Conservation (phyloP, 108 stramenopile species). For the Pseudonitzschia delicatissima region DNA sequence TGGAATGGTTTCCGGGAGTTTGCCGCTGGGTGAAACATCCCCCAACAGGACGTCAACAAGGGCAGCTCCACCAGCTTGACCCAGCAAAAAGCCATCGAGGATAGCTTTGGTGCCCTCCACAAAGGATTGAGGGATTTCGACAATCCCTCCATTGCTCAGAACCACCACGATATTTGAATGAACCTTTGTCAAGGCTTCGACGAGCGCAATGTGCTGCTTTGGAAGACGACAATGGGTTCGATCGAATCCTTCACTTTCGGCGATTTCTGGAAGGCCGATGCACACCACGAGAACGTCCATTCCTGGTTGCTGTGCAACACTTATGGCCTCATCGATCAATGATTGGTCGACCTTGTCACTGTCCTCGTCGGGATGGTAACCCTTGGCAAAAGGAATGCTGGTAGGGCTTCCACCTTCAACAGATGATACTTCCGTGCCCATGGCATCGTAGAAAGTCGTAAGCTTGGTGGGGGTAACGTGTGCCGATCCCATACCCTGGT, state of each 20-base stretch:
- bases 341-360: slow-evolving; percentile 18
- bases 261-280: slow-evolving; percentile 54
- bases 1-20: slow-evolving; percentile 61
- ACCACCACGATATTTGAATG: slow-evolving; percentile 45
- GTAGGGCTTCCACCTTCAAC: not conserved
- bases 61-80: slow-evolving; percentile 61
- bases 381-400: slow-evolving; percentile 28
- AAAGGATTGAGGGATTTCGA: slow-evolving; percentile 45
- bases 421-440: slow-evolving; percentile 19
- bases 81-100: slow-evolving; percentile 54
- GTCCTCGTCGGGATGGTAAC: slow-evolving; percentile 40
- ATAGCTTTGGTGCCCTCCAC: slow-evolving; percentile 27
- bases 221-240: slow-evolving; percentile 37
- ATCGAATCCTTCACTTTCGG: slow-evolving; percentile 67
- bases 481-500: slow-evolving; percentile 53
- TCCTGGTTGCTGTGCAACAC: slow-evolving; percentile 17
- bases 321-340: slow-evolving; percentile 34
- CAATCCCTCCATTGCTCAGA: slow-evolving; percentile 45
- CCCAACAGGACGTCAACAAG: slow-evolving; percentile 70
- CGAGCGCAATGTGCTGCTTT: slow-evolving; percentile 38
- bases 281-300: slow-evolving; percentile 44
- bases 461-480: slow-evolving; percentile 36
- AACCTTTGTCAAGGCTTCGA: slow-evolving; percentile 31
- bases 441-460: slow-evolving; percentile 25
- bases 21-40: slow-evolving; percentile 44